Percentiles rank a stretch among this genome's conserved stretches.
Conservation (phyloP, 2,329 filamentous ascomycete species). For the Penicillium thymicola region DNA sequence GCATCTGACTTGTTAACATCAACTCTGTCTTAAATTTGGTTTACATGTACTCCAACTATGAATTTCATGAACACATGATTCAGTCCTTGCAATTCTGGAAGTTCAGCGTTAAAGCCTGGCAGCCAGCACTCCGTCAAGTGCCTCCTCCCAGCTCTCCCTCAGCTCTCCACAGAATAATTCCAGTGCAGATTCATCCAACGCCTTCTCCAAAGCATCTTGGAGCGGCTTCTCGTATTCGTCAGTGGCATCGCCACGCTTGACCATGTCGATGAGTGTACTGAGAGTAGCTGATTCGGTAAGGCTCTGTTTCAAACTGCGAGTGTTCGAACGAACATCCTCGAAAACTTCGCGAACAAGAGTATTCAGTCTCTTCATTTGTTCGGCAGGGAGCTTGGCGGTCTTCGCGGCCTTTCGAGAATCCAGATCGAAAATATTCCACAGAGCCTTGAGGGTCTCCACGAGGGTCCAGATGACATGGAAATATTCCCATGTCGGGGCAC, state of each 20-base stretch:
- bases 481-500: slow-evolving; percentile 42
- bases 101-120: slow-evolving; percentile 26
- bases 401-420: slow-evolving; percentile 34
- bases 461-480: slow-evolving; percentile 39
- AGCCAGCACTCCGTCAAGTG: slow-evolving; percentile 39
- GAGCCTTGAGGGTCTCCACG: slow-evolving; percentile 42
- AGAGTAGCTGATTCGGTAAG: slow-evolving; percentile 42
- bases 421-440: slow-evolving; percentile 33
- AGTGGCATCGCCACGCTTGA: slow-evolving; percentile 27
- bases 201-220: slow-evolving; percentile 32
- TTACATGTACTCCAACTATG: not conserved
- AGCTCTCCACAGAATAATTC: slow-evolving; percentile 45
- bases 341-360: slow-evolving; percentile 27
- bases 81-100: not conserved
- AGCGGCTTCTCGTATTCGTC: slow-evolving; percentile 26
- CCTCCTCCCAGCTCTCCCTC: slow-evolving; percentile 49
- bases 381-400: slow-evolving; percentile 32
- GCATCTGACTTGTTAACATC: not conserved
- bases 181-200: slow-evolving; percentile 37
- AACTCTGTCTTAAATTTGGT: not conserved
- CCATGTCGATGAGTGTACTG: slow-evolving; percentile 41
- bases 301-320: slow-evolving; percentile 36
- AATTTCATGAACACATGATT: not conserved
- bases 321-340: slow-evolving; percentile 36
- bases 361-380: slow-evolving; percentile 31